Percentiles rank a stretch among this genome's conserved stretches.
phyloP scores from a whole-genome alignment of 495 filamentous ascomycete species.

The Tricharina praecox region DNA sequence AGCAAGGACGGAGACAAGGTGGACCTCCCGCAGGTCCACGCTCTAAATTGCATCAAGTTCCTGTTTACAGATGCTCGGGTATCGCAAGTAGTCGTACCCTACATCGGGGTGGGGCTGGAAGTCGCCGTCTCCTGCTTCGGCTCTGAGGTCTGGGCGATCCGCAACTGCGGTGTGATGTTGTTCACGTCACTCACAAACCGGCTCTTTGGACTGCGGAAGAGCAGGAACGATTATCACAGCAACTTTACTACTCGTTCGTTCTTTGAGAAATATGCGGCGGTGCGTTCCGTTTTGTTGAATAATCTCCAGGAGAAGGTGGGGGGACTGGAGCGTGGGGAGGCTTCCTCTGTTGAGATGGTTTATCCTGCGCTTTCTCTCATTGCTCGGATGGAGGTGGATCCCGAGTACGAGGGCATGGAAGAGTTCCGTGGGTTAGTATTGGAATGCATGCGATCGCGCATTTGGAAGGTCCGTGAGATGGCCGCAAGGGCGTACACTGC shows the following conservation, averaged over 20 bases:
- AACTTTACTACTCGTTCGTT: slow-evolving; percentile 37
- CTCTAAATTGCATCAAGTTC: slow-evolving; percentile 77
- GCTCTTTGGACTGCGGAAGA: slow-evolving; percentile 49
- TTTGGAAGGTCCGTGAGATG: slow-evolving; percentile 84
- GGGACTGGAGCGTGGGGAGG: slow-evolving; percentile 25
- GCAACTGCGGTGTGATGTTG: slow-evolving; percentile 81
- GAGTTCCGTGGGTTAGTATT: slow-evolving; percentile 36
- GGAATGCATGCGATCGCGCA: slow-evolving; percentile 46
- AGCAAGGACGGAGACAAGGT: slow-evolving; percentile 32
- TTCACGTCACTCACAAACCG: slow-evolving; percentile 65
- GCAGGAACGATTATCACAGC: slow-evolving; percentile 34
- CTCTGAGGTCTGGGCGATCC: slow-evolving; percentile 64
- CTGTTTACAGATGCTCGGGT: slow-evolving; percentile 66
- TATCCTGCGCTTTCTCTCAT: slow-evolving; percentile 83
- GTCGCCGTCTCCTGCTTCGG: slow-evolving; percentile 58
- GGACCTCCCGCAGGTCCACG: slow-evolving; percentile 79
- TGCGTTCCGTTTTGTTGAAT: slow-evolving; percentile 48
- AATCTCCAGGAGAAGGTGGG: slow-evolving; percentile 39
- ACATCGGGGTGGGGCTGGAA: slow-evolving; percentile 53
- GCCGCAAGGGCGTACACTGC: slow-evolving; percentile 63
- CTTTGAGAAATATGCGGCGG: slow-evolving; percentile 54
- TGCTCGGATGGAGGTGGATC: slow-evolving; percentile 39
- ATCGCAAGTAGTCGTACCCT: slow-evolving; percentile 42
- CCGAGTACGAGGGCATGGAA: slow-evolving; percentile 29
- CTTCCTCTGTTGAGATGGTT: slow-evolving; percentile 47